These are phyloP conservation scores for Xylaria digitata DNA, from an alignment of 2,329 filamentous ascomycete species.

Conservation along the genomic window DNA sequence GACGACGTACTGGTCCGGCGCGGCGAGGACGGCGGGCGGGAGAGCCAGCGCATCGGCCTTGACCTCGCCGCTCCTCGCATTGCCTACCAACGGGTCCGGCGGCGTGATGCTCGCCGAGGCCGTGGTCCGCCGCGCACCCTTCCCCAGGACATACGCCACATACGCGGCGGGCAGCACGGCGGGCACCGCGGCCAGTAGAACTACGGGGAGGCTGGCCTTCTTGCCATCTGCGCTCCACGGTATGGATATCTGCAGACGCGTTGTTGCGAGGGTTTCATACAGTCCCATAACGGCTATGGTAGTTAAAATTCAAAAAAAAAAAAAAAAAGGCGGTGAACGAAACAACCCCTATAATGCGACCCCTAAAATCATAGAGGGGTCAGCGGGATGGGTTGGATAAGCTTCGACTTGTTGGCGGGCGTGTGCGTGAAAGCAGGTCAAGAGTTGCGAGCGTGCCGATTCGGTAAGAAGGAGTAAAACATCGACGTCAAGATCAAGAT, in stretches of 20 bases:
- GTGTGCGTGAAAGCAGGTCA: background rate
- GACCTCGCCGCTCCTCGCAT: background rate
- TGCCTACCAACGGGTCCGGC: conserved; percentile 18
- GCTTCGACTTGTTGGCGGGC: background rate
- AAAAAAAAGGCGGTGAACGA: background rate
- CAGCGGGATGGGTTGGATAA: conserved; percentile 9
- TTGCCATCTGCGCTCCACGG: conserved; percentile 6
- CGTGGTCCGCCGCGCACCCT: conserved; percentile 28
- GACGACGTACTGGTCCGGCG: conserved; percentile 32
- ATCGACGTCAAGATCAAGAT: background rate
- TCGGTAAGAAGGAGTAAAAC: background rate
- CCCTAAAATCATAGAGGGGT: background rate
- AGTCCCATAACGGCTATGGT: background rate
- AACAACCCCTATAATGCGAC: background rate
- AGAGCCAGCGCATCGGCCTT: conserved; percentile 15
- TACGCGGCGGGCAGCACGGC: conserved; percentile 39
- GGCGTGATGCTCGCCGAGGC: conserved; percentile 30
- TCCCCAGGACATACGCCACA: conserved; percentile 31
- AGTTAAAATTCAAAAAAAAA: too few species aligned
- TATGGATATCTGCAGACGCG: conserved; percentile 3
- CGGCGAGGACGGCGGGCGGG: conserved; percentile 26
- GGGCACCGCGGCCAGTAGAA: conserved; percentile 35
- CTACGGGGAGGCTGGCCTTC: conserved; percentile 14
- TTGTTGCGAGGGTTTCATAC: conserved; percentile 7
- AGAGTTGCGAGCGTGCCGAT: background rate